Evolutionary conservation across 2,329 filamentous ascomycete genomes (phyloP).

Genomic region (Pseudocercospora crystallina): DNA sequence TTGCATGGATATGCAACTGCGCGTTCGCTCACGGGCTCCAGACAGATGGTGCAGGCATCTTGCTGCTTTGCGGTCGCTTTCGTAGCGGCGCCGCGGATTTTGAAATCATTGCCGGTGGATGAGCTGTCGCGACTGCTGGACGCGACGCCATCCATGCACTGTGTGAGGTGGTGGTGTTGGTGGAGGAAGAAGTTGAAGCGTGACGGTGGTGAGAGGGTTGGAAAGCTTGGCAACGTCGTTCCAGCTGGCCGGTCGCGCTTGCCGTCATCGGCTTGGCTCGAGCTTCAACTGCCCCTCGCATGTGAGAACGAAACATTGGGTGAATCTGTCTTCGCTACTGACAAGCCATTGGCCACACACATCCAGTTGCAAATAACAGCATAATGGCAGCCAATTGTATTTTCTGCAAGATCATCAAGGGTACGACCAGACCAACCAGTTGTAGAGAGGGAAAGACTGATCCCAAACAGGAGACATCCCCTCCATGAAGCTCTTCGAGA

Average conservation of each 20-base stretch:
- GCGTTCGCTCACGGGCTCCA: slow-evolving; percentile 70
- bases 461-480: slow-evolving; percentile 77
- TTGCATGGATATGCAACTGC: slow-evolving; percentile 74
- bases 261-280: not conserved
- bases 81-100: slow-evolving; percentile 29
- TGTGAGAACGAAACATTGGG: slow-evolving; percentile 6
- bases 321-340: not conserved
- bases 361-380: not conserved
- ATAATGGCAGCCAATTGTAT: slow-evolving; percentile 66
- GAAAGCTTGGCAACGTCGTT: slow-evolving; percentile 5
- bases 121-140: not conserved
- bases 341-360: not conserved
- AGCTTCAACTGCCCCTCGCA: not conserved
- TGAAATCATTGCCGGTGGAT: slow-evolving; percentile 25
- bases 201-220: not conserved
- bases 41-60: slow-evolving; percentile 80
- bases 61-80: slow-evolving; percentile 1
- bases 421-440: slow-evolving; percentile 41
- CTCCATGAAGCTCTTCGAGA: slow-evolving; percentile 94
- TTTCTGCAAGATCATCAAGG: slow-evolving; percentile 98
- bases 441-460: not conserved
- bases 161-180: not conserved
- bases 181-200: not conserved
- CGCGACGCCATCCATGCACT: slow-evolving; percentile 22
- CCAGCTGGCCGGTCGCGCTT: not conserved